phyloP scores from a whole-genome alignment of 768 basidiomycete species.

The Omphalotus guepiniiformis region DNA sequence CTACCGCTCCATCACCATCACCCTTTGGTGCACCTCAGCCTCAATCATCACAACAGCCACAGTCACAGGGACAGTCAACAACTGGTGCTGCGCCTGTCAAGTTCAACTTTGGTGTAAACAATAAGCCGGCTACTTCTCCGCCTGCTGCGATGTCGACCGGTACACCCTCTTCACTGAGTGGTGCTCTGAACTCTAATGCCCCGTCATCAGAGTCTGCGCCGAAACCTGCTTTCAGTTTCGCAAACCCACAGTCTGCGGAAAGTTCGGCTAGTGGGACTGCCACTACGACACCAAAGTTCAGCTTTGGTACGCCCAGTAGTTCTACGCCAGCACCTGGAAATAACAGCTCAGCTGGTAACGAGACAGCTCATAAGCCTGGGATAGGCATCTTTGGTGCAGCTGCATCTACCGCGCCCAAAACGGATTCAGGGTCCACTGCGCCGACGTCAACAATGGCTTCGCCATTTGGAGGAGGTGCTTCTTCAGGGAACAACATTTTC shows the following conservation, averaged over 20 bases:
- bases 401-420: not conserved
- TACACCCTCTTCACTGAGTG: slow-evolving; percentile 17
- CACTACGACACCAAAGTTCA: not conserved
- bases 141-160: slow-evolving; percentile 9
- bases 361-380: not conserved
- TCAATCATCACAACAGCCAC: slow-evolving; percentile 10
- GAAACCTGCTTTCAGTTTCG: not conserved
- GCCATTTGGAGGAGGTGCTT: not conserved
- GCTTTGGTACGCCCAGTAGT: slow-evolving; percentile 1
- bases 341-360: not conserved
- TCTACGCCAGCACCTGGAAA: not conserved
- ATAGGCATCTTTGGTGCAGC: not conserved
- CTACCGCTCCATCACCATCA: slow-evolving; percentile 9
- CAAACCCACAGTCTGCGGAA: not conserved
- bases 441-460: not conserved
- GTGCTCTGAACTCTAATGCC: slow-evolving; percentile 15
- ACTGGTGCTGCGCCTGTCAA: slow-evolving; percentile 26
- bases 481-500: not conserved
- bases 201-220: slow-evolving; percentile 10
- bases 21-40: slow-evolving; percentile 13
- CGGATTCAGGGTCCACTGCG: not conserved
- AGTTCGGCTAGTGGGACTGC: not conserved
- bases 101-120: slow-evolving; percentile 34
- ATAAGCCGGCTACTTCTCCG: not conserved
- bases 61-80: slow-evolving; percentile 16